A percentile compares a stretch with the other conserved stretches of the same genome.
Conservation (phyloP, 352 stramenopile genomes). For the Phytophthora ohioensis region DNA sequence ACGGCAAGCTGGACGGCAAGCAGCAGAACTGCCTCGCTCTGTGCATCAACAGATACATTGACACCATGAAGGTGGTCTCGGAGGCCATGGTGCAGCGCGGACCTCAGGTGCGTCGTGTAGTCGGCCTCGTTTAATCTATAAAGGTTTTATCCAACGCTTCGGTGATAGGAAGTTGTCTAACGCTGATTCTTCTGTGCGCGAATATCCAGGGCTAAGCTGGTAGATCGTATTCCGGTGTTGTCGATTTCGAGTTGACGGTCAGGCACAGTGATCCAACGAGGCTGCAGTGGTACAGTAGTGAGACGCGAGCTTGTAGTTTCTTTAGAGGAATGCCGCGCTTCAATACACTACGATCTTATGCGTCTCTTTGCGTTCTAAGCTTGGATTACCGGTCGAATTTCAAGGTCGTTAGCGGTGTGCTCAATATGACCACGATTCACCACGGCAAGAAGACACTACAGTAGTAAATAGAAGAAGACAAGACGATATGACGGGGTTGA, state of each 20-base stretch:
- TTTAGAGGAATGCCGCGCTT: conserved; percentile 26
- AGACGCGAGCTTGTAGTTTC: conserved; percentile 23
- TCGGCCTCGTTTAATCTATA: not conserved
- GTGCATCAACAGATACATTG: conserved; percentile 92
- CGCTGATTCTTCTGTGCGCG: conserved; percentile 1
- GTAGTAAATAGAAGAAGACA: conserved; percentile 1
- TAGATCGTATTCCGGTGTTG: conserved; percentile 5
- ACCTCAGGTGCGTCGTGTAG: conserved; percentile 46
- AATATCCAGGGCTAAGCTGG: conserved; percentile 21
- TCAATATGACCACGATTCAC: not conserved
- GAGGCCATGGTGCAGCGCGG: conserved; percentile 83
- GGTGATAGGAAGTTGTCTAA: not conserved
- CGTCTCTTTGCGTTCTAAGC: not conserved
- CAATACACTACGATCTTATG: conserved; percentile 32
- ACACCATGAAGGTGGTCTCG: conserved; percentile 92
- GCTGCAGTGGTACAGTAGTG: conserved; percentile 3
- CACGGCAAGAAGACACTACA: not conserved
- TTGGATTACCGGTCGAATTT: no score
- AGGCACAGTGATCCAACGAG: not conserved
- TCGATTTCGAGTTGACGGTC: not conserved
- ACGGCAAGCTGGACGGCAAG: conserved; percentile 90
- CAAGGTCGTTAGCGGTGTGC: no score
- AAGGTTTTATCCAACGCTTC: not conserved
- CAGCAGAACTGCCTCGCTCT: conserved; percentile 91
- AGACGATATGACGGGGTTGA: conserved; percentile 25